These are phyloP conservation scores for Nemania serpens DNA, from an alignment of 2,329 filamentous ascomycete species.

Conservation along the genomic window DNA sequence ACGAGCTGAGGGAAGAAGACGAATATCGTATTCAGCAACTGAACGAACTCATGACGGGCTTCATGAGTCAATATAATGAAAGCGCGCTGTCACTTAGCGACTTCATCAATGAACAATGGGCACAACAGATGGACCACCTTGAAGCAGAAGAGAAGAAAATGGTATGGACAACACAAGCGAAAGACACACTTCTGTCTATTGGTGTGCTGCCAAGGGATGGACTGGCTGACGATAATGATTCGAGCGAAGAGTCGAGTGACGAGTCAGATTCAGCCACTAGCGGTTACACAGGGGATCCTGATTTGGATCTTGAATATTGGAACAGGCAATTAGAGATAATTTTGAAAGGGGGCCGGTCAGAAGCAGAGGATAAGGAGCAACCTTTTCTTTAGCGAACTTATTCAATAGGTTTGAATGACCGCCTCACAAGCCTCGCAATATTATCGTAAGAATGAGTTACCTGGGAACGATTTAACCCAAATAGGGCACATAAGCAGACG, in stretches of 20 bases:
- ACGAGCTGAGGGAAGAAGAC: slow-evolving; percentile 9
- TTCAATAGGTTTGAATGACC: no score
- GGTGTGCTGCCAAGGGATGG: not conserved
- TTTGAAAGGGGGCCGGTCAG: not conserved
- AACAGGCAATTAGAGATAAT: slow-evolving; percentile 10
- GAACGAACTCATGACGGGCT: not conserved
- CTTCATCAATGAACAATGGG: slow-evolving; percentile 1
- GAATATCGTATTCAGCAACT: not conserved
- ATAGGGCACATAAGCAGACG: no score
- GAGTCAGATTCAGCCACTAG: no score
- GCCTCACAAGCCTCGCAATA: no score
- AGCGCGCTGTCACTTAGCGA: not conserved
- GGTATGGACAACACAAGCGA: not conserved
- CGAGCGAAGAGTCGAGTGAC: not conserved
- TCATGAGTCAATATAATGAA: not conserved
- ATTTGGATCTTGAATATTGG: not conserved
- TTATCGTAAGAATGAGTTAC: no score
- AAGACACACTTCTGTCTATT: not conserved
- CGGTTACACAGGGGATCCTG: no score
- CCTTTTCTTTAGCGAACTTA: no score
- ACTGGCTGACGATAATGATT: not conserved
- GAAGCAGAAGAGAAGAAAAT: not conserved
- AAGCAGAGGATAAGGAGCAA: no score
- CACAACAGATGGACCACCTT: not conserved
- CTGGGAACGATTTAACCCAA: no score